Percentiles rank a stretch among this genome's conserved stretches.
phyloP scores from a whole-genome alignment of 202 grass and related monocot species.

The Setaria italica region DNA sequence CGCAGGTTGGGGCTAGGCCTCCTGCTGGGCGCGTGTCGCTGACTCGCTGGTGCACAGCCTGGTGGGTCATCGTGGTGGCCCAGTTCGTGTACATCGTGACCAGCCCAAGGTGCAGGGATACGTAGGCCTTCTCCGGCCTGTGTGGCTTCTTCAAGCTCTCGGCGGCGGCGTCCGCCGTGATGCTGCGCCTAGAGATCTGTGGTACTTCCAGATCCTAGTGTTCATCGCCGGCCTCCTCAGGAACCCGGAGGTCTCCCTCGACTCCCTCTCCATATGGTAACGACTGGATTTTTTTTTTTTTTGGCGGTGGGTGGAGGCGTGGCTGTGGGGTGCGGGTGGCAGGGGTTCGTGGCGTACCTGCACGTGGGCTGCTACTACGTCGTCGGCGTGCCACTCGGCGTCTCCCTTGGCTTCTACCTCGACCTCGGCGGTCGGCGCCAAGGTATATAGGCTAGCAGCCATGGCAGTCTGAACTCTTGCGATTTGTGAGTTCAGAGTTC shows the following conservation, averaged over 20 bases:
- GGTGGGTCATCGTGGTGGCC: conserved; percentile 72
- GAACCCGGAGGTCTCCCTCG: conserved; percentile 70
- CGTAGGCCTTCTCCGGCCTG: conserved; percentile 83
- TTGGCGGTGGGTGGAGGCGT: conserved; percentile 44
- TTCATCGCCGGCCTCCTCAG: conserved; percentile 80
- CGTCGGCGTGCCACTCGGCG: conserved; percentile 75
- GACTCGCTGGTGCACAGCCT: conserved; percentile 70
- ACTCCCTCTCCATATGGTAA: conserved; percentile 79
- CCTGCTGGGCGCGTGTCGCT: conserved; percentile 45
- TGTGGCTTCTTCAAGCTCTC: conserved; percentile 48
- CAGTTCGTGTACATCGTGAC: conserved; percentile 79
- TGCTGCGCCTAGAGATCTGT: conserved; percentile 81
- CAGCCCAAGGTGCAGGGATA: conserved; percentile 59
- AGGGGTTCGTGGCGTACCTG: conserved; percentile 79
- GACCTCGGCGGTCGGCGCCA: conserved; percentile 51
- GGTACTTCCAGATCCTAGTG: conserved; percentile 90
- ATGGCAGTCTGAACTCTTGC: too few species aligned
- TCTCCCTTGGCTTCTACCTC: conserved; percentile 74
- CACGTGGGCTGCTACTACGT: conserved; percentile 90
- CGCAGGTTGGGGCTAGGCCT: conserved; percentile 65
- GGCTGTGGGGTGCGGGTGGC: conserved; percentile 91
- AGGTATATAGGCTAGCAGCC: conserved; percentile 44
- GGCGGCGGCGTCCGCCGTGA: conserved; percentile 66
- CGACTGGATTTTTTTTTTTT: too few species aligned
- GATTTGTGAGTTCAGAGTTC: too few species aligned